Percentiles rank a stretch among this genome's conserved stretches.
phyloP scores from a whole-genome alignment of 257 asterid species.

The Mentha longifolia region DNA sequence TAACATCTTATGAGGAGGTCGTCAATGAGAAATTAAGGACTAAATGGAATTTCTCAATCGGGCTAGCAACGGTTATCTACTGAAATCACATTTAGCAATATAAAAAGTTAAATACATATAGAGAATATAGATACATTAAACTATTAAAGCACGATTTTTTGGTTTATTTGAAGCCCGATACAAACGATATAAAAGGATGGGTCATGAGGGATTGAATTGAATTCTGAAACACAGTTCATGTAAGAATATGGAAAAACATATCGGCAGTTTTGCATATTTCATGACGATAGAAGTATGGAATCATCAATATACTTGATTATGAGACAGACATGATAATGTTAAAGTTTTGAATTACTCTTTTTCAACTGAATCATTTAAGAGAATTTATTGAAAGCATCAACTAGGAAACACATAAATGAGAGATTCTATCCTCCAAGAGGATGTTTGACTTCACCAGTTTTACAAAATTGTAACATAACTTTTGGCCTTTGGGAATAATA shows the following conservation, averaged over 20 bases:
- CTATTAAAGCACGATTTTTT: not conserved
- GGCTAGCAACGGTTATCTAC: not conserved
- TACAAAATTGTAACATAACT: not conserved
- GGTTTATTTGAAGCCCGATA: not conserved
- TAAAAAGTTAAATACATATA: no score
- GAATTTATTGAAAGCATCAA: not conserved
- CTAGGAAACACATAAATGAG: not conserved
- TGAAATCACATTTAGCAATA: not conserved
- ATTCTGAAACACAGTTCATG: not conserved
- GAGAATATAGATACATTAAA: no score
- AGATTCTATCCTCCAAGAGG: not conserved
- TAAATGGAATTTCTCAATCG: not conserved
- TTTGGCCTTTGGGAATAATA: no score
- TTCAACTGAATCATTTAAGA: not conserved
- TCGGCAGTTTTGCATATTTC: not conserved
- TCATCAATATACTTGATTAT: not conserved
- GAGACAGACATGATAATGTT: not conserved
- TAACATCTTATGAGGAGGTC: not conserved
- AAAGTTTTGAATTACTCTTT: not conserved
- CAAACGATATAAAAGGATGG: not conserved
- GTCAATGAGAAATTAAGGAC: not conserved
- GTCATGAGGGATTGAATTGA: not conserved
- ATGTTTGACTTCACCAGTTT: not conserved
- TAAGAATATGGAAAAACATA: not conserved
- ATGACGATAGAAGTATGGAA: not conserved